These are phyloP conservation scores for Omphalotus guepiniiformis DNA, from an alignment of 768 basidiomycete species.

Conservation along the genomic window DNA sequence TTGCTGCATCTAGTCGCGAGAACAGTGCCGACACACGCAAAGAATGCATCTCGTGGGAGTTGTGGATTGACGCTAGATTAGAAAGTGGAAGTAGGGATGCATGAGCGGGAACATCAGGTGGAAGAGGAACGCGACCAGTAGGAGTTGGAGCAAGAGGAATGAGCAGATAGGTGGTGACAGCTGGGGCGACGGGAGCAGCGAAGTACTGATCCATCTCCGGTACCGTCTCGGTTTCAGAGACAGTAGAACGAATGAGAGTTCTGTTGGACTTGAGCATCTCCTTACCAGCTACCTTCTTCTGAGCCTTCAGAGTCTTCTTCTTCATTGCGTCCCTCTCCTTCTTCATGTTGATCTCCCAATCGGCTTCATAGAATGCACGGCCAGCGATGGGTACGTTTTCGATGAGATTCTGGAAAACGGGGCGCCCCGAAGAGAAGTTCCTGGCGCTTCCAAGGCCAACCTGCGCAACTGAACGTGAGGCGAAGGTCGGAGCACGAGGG, in stretches of 20 bases:
- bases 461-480: conserved; percentile 50
- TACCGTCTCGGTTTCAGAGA: conserved; percentile 23
- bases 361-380: conserved; percentile 70
- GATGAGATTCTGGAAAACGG: conserved; percentile 75
- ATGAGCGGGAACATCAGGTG: conserved; percentile 23
- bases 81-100: conserved; percentile 50
- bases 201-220: conserved; percentile 62
- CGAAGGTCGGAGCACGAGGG: conserved; percentile 47
- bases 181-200: conserved; percentile 27
- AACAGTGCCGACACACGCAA: conserved; percentile 67
- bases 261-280: conserved; percentile 30
- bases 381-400: conserved; percentile 77
- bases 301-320: conserved; percentile 22
- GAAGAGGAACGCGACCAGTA: conserved; percentile 58
- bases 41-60: conserved; percentile 50
- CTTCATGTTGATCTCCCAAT: conserved; percentile 56
- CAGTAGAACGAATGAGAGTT: background rate
- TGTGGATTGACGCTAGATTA: conserved; percentile 47
- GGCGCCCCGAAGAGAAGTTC: conserved; percentile 69
- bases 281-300: conserved; percentile 23
- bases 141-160: conserved; percentile 78
- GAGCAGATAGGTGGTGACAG: conserved; percentile 62
- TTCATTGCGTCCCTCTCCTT: conserved; percentile 35
- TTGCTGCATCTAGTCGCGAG: conserved; percentile 60
- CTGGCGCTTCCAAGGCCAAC: conserved; percentile 75